These are phyloP conservation scores for Durotheca rogersii DNA, from an alignment of 495 filamentous ascomycete genomes.

Conservation along the genomic window DNA sequence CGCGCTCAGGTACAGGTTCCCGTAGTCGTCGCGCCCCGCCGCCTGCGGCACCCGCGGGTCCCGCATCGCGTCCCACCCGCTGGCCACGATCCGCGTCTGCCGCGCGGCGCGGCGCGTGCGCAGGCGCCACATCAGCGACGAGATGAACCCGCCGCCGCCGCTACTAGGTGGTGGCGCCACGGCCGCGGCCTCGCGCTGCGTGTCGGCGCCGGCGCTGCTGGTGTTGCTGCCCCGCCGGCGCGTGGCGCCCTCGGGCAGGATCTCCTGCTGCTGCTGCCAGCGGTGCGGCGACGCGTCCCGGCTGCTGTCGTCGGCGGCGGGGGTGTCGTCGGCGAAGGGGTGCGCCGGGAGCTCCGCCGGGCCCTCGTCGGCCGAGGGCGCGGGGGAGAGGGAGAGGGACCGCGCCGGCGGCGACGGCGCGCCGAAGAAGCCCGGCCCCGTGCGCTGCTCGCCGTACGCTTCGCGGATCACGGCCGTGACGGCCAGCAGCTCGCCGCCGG, in stretches of 20 bases:
- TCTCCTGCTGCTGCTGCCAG: too few relatives aligned
- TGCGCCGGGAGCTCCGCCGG: too few relatives aligned
- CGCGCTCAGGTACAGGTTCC: neutral
- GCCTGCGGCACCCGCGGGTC: neutral
- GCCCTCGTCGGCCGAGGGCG: too few relatives aligned
- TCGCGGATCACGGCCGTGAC: neutral
- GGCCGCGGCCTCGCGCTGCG: neutral
- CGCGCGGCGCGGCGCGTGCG: neutral
- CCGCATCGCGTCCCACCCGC: constrained; percentile 9
- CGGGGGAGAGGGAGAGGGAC: too few relatives aligned
- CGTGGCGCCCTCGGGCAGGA: too few relatives aligned
- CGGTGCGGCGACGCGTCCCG: too few relatives aligned
- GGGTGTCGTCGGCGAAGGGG: too few relatives aligned
- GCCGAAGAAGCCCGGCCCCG: too few relatives aligned
- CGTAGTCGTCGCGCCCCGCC: neutral
- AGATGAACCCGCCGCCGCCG: neutral
- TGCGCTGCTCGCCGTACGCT: too few relatives aligned
- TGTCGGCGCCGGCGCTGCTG: neutral
- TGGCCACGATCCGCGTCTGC: neutral
- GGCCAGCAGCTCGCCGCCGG: neutral
- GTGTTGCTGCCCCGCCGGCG: neutral
- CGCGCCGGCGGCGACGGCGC: too few relatives aligned
- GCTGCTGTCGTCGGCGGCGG: too few relatives aligned
- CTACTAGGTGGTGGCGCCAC: neutral
- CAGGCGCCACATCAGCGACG: neutral